Percentiles rank a stretch among this genome's conserved stretches.
phyloP scores from a whole-genome alignment of 2,329 filamentous ascomycete species.

The Lachnellula arida region DNA sequence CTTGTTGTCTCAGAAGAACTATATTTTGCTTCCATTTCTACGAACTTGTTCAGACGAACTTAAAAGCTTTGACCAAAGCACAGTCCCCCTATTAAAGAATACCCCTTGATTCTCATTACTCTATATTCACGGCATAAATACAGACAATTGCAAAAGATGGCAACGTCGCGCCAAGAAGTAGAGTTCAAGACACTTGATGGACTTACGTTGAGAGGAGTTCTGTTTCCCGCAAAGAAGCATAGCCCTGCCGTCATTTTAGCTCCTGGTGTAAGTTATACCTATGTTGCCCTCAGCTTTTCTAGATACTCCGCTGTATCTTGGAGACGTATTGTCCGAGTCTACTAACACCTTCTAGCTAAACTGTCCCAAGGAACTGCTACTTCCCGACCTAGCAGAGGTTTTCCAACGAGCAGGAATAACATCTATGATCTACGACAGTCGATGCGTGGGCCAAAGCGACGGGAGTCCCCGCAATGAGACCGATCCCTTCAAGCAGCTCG shows the following conservation, averaged over 20 bases:
- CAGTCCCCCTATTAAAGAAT: no score
- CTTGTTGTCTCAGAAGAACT: no score
- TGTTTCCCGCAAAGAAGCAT: conserved; percentile 31
- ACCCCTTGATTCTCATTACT: no score
- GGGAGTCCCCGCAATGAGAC: conserved; percentile 31
- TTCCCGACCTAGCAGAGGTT: conserved; percentile 8
- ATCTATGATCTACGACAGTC: conserved; percentile 34
- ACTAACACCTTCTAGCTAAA: conserved; percentile 14
- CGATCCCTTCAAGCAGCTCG: conserved; percentile 28
- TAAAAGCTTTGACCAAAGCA: no score
- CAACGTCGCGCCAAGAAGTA: conserved; percentile 24
- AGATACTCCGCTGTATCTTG: no score
- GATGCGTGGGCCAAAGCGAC: conserved; percentile 32
- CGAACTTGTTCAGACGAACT: no score
- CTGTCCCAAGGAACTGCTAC: conserved; percentile 15
- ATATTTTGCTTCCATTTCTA: no score
- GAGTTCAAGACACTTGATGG: conserved; percentile 40
- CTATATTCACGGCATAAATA: no score
- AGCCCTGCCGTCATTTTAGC: conserved; percentile 24
- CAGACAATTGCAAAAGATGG: no score
- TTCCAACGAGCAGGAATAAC: conserved; percentile 30
- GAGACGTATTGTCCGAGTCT: no score
- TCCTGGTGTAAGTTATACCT: conserved; percentile 17
- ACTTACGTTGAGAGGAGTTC: conserved; percentile 34
- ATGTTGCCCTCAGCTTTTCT: neutral